Evolutionary conservation across 2,329 filamentous ascomycete species (phyloP), one percentile per base, ranked within the genome.

Genomic region (Colletotrichum eremochloae): DNA sequence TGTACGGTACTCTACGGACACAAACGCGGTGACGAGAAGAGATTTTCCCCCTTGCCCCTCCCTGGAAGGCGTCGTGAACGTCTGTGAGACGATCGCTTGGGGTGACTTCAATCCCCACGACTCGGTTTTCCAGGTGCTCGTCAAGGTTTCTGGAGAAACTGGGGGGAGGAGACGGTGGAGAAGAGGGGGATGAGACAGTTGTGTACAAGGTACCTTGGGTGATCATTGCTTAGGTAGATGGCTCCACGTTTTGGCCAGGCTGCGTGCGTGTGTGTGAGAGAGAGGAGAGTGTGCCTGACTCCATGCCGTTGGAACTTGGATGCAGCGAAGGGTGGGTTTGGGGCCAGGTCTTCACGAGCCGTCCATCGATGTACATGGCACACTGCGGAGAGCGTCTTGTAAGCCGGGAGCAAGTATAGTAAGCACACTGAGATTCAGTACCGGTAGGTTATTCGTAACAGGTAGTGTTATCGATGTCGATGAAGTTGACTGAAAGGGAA

Each of bases 61-160:
- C 15, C 56, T 42, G 24, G 33, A 42, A 52, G 3, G 24, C 36
- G 15, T 52, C 52, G 5, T 7, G 14, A 18, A 42, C 40, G 15
- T 55, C 52, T 20, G 29, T 11, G 6, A 20, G 11, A 6, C 46
- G 33, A 36, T 48, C 24, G 18, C 44, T 40, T 40, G 38, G 9
- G 38, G 38, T 14, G 36, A 15, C 29, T 20, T 6, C 50, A 36
- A 58, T 65, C 67, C 67, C 63, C 60, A 40, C 63, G 63, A 67
- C 63, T 70, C 63, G 63, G 38, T 48, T 29, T 53, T 53, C 67
- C 67, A 42, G 31, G 20, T 53, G 33, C 40, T 44, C 46, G 63
- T 33, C 67, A 67, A 70, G 67, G 67, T 70, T 70, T 70, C 67
- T 61, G 67, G 67, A 65, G 67, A 69, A 68, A 36, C 31, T 5